Evolutionary conservation across 2,329 filamentous ascomycete genomes (phyloP), one percentile per base, ranked within the genome.

Genomic region (Penicillium sumatraense): DNA sequence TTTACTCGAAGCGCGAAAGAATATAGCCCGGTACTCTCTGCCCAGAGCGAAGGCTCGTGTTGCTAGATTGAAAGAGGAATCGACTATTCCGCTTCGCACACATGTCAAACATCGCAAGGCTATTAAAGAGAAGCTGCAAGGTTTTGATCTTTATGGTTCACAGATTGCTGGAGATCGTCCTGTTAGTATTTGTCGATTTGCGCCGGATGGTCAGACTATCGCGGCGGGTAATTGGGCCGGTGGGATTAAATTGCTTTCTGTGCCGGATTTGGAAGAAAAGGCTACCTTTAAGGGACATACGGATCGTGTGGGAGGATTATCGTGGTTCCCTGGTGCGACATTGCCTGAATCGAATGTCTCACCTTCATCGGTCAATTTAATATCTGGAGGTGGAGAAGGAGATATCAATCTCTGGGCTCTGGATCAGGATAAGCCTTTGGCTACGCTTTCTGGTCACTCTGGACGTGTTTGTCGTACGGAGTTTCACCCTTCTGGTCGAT

Each of bases 161-260:
- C 95, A 99, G 75, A 93, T 91, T 55, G 91, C 92, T 0, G 92
- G 91, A 47, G 93, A 98, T 63, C 83, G 95, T 35, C 90, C 96
- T 18, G 86, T 99, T 52, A 93, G 92, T 74, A 93, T 98, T 76
- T 91, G 91, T 45, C 86, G 95, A 53, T 93, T 99, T 76, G 88
- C 93, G 7, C 95, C 95, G 0, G 89, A 90, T 66, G 90, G 91
- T 14, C 82, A 93, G 71, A 81, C 89, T 9, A 83, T 98, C 31
- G 95, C 93, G 3, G 90, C 91, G 2, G 95, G 95, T 35, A 96
- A 96, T 69, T 98, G 93, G 91, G 90, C 88, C 49, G 95, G 95
- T 49, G 89, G 90, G 48, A 87, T 99, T 61, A 93, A 92, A 67
- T 78, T 99, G 54, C 83, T 98, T 56, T 86, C 89, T 54, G 88